phyloP scores from a whole-genome alignment of 306 rosid species.

The Benincasa hispida region DNA sequence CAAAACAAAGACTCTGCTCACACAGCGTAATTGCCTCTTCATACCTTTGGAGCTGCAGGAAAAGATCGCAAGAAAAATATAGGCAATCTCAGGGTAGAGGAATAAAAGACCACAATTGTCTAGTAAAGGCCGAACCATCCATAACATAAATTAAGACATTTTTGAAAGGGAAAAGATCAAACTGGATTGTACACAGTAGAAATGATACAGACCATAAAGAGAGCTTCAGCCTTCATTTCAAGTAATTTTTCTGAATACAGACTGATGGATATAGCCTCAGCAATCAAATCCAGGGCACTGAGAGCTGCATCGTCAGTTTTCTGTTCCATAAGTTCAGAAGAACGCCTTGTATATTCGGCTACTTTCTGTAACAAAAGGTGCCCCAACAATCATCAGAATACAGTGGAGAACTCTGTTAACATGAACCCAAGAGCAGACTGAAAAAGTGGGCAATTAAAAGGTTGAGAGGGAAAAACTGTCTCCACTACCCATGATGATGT shows the following conservation, averaged over 20 bases:
- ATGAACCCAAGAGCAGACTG: neutral
- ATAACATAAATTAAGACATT: neutral
- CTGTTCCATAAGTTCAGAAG: slow-evolving; percentile 51
- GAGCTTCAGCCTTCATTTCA: slow-evolving; percentile 83
- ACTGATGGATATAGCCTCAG: slow-evolving; percentile 61
- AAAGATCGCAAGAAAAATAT: slow-evolving; percentile 11
- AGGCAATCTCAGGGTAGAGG: neutral
- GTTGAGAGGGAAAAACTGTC: neutral
- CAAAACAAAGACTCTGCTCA: slow-evolving; percentile 55
- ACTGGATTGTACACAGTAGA: slow-evolving; percentile 1
- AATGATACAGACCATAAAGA: slow-evolving; percentile 41
- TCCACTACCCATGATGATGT: neutral
- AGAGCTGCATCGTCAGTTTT: slow-evolving; percentile 53
- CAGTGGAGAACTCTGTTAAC: neutral
- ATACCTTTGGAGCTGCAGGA: slow-evolving; percentile 55
- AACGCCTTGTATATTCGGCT: slow-evolving; percentile 29
- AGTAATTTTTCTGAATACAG: slow-evolving; percentile 71
- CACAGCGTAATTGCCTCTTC: slow-evolving; percentile 68
- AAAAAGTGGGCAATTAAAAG: neutral
- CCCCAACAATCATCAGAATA: neutral
- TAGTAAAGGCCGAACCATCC: neutral
- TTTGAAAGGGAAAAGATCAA: neutral
- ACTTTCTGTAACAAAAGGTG: slow-evolving; percentile 39
- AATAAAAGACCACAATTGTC: neutral
- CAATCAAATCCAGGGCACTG: slow-evolving; percentile 46